phyloP scores from a whole-genome alignment of 768 basidiomycete species.

The Coprinellus micaceus region DNA sequence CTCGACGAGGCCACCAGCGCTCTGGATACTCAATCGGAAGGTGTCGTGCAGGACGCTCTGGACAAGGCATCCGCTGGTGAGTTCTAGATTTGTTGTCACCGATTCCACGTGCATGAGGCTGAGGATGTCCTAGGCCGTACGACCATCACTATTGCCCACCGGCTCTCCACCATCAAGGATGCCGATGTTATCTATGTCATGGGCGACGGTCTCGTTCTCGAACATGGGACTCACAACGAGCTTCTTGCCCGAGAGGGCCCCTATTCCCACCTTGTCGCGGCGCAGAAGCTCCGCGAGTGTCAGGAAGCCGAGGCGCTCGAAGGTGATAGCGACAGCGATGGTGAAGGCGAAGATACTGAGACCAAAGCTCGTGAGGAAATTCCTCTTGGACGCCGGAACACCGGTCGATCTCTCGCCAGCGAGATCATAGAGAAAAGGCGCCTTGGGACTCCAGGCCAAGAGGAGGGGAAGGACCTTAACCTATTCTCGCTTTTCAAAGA shows the following conservation, averaged over 20 bases:
- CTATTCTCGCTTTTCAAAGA: slow-evolving; percentile 56
- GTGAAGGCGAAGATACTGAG: background rate
- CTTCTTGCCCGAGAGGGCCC: slow-evolving; percentile 53
- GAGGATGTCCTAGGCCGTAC: slow-evolving; percentile 50
- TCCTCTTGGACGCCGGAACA: slow-evolving; percentile 46
- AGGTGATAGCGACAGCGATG: slow-evolving; percentile 36
- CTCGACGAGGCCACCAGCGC: slow-evolving; percentile 79
- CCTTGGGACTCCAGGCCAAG: slow-evolving; percentile 23
- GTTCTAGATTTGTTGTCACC: slow-evolving; percentile 6
- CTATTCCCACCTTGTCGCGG: slow-evolving; percentile 63
- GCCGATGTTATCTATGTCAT: slow-evolving; percentile 75
- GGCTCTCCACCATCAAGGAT: slow-evolving; percentile 72
- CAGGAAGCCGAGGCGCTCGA: background rate
- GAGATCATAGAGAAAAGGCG: slow-evolving; percentile 42
- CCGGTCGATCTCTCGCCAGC: slow-evolving; percentile 53
- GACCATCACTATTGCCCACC: slow-evolving; percentile 67
- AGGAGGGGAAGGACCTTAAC: slow-evolving; percentile 30
- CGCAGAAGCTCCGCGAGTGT: slow-evolving; percentile 41
- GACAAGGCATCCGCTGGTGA: slow-evolving; percentile 66
- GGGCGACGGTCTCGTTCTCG: slow-evolving; percentile 71
- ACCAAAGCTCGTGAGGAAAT: slow-evolving; percentile 34
- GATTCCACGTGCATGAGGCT: too few relatives aligned
- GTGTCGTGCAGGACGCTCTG: slow-evolving; percentile 77
- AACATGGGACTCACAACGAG: slow-evolving; percentile 67
- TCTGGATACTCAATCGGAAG: slow-evolving; percentile 73